A percentile compares a stretch with the other conserved stretches of the same genome.
Evolutionary conservation across 2,329 filamentous ascomycete genomes (phyloP).

Genomic region (Exophiala xenobiotica): DNA sequence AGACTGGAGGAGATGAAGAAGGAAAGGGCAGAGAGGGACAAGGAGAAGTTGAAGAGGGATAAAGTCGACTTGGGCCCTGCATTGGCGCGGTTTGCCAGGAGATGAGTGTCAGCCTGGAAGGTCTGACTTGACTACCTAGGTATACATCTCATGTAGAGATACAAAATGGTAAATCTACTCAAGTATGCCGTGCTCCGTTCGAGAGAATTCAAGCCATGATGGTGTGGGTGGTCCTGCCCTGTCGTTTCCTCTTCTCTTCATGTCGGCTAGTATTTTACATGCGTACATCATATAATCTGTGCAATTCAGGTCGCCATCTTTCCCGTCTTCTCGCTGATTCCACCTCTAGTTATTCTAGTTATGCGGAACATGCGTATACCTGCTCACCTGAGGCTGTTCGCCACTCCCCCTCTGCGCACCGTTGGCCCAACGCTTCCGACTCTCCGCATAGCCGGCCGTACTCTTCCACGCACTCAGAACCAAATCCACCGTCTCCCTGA

Average conservation of each 20-base stretch:
- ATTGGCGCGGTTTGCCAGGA: slow-evolving; percentile 71
- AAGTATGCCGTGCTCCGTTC: no score
- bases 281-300: background rate
- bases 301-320: background rate
- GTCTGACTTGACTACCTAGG: background rate
- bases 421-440: slow-evolving; percentile 45
- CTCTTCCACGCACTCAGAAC: slow-evolving; percentile 90
- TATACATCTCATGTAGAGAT: background rate
- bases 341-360: no score
- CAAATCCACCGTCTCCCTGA: slow-evolving; percentile 83
- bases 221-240: background rate
- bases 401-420: slow-evolving; percentile 38
- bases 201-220: background rate
- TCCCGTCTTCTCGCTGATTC: background rate
- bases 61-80: slow-evolving; percentile 79
- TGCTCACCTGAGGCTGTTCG: slow-evolving; percentile 21
- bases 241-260: background rate
- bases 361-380: no score
- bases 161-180: no score
- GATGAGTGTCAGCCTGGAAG: background rate
- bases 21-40: slow-evolving; percentile 65
- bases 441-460: slow-evolving; percentile 66
- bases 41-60: slow-evolving; percentile 65
- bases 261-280: no score
- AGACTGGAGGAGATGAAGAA: slow-evolving; percentile 79